Evolutionary conservation across 2,329 filamentous ascomycete genomes (phyloP).

Genomic region (Ophiobolus disseminans): DNA sequence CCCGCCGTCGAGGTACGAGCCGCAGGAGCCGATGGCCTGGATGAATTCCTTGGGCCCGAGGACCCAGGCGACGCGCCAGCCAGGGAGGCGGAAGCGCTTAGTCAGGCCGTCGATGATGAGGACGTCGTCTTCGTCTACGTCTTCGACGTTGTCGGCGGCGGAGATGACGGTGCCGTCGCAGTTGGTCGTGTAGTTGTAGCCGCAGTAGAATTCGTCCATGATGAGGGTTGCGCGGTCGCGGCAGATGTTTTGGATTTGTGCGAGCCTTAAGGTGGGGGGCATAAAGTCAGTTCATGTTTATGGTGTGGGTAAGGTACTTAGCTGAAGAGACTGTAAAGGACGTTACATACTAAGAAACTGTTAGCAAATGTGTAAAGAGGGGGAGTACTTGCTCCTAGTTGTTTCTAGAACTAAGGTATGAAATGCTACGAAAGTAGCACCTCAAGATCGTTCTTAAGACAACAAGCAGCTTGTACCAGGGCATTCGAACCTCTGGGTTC

Average conservation of each 20-base stretch:
- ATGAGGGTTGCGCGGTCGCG: slow-evolving; percentile 89
- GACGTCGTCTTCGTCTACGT: slow-evolving; percentile 81
- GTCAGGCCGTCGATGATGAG: slow-evolving; percentile 95
- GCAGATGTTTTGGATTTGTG: slow-evolving; percentile 91
- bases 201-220: slow-evolving; percentile 90
- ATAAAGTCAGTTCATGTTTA: no score
- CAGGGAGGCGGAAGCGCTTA: slow-evolving; percentile 94
- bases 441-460: no score
- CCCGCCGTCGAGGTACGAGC: slow-evolving; percentile 92
- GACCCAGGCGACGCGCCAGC: slow-evolving; percentile 97
- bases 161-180: slow-evolving; percentile 91
- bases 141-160: slow-evolving; percentile 85
- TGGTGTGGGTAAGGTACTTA: no score
- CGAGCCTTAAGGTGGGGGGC: no score
- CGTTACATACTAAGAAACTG: no score
- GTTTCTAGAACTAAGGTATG: no score
- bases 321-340: no score
- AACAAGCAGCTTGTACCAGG: no score
- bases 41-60: slow-evolving; percentile 96
- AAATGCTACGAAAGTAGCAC: no score
- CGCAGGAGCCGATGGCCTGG: slow-evolving; percentile 88
- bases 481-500: slow-evolving; percentile 84
- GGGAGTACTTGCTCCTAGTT: no score
- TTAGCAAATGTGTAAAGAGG: no score
- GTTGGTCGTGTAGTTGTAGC: slow-evolving; percentile 93